Base-by-base conservation (phyloP, 2,329 filamentous ascomycete genomes). In the Volutella citrinella region DNA sequence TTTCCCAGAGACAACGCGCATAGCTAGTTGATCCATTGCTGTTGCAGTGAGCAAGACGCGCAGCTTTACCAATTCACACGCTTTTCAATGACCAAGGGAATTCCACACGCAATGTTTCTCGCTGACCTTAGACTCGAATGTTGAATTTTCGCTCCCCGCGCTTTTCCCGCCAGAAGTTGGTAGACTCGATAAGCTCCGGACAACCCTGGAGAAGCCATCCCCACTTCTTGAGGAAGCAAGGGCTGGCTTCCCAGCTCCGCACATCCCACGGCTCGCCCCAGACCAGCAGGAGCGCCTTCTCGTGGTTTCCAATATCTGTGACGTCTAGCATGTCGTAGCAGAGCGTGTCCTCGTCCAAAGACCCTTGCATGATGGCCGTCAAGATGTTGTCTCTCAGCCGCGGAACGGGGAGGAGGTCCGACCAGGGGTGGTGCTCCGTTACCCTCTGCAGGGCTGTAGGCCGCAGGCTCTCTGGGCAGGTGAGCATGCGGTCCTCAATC, bases 191-290 rank as follows among this genome's bases (percentile, higher is more conserved):
- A 7, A 68, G 32, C 20, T 69, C 61, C 0, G 43, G 36, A 32
- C 65, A 70, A 0, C 59, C 65, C 2, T 42, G 42, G 0, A 69
- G 25, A 9, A 69, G 32, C 53, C 58, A 59, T 2, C 46, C 56
- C 67, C 69, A 76, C 42, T 72, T 74, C 24, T 51, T 53, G 3
- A 68, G 42, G 42, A 77, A 74, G 0, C 39, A 36, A 8, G 60
- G 57, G 1, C 61, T 71, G 2, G 67, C 55, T 42, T 76, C 72
- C 73, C 72, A 76, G 9, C 60, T 65, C 0, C 41, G 39, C 4
- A 56, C 35, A 21, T 73, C 60, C 55, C 62, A 67, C 1, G 70
- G 57, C 6, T 70, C 64, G 1, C 69, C 67, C 72, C 71, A 76
- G 3, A 74, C 65, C 10, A 74, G 54, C 2, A 75, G 27, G 3